Base-by-base conservation (phyloP, 2,329 filamentous ascomycete species). In the Spiromastix sp. region DNA sequence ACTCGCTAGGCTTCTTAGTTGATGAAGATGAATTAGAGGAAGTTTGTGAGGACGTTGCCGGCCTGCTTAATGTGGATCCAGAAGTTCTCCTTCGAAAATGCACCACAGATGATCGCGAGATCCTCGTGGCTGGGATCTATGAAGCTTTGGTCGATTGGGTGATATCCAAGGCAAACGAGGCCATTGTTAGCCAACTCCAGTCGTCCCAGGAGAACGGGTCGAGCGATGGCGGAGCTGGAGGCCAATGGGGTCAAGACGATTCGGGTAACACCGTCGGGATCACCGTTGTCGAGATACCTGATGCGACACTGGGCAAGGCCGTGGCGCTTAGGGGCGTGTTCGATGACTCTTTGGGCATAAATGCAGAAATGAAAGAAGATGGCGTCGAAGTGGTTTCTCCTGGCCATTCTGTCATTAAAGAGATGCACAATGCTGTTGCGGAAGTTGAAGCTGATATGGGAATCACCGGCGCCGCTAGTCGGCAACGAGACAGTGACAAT, bases 71-170 rank as follows among this genome's bases (percentile, higher is more conserved):
- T 13, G 64, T 98, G 34, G 85, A 95, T 22, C 84, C 87, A 0
- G 85, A 93, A 28, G 71, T 87, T 2, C 73, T 98, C 5, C 64
- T 81, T 26, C 73, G 73, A 34, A 80, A 89, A 50, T 85, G 85
- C 57, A 81, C 78, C 40, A 93, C 86, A 0, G 77, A 87, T 41
- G 91, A 96, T 40, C 78, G 91, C 7, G 76, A 81, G 50, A 77
- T 83, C 2, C 66, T 95, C 26, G 83, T 96, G 40, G 80, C 78
- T 9, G 87, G 85, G 2, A 69, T 96, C 11, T 98, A 98, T 51
- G 91, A 98, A 60, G 80, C 87, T 9, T 67, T 96, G 17, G 86
- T 98, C 0, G 91, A 96, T 54, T 96, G 86, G 83, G 82, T 98
- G 10, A 81, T 98, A 41, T 66, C 70, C 38, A 91, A 87, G 54